Conservation (phyloP, 768 basidiomycete genomes). For the Boletus tylopilopsis region DNA sequence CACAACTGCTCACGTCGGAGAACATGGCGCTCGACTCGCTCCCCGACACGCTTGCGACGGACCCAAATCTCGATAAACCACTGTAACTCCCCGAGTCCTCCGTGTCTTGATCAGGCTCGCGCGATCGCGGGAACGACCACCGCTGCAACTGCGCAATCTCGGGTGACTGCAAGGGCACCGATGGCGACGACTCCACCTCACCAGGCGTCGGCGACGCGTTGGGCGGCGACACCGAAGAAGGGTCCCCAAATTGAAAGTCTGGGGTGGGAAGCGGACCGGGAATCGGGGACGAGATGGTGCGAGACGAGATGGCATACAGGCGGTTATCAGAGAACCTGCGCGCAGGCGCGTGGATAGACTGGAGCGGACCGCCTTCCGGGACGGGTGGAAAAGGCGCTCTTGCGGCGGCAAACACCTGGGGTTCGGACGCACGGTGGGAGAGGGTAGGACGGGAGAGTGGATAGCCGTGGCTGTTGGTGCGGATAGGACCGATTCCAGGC, state of each 20-base stretch:
- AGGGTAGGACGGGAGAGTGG: constrained; percentile 34
- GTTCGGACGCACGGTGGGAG: constrained; percentile 32
- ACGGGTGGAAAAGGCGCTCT: constrained; percentile 36
- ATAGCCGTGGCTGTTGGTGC: constrained; percentile 45
- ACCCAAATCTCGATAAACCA: constrained; percentile 51
- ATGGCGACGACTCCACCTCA: constrained; percentile 33
- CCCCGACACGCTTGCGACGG: constrained; percentile 56
- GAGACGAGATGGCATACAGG: constrained; percentile 46
- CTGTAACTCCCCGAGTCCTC: constrained; percentile 53
- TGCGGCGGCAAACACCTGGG: constrained; percentile 34
- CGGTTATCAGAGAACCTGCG: constrained; percentile 42
- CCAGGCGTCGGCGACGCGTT: constrained; percentile 49
- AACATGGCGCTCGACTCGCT: constrained; percentile 56
- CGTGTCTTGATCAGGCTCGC: constrained; percentile 44
- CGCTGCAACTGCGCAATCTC: constrained; percentile 36
- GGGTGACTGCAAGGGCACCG: constrained; percentile 37
- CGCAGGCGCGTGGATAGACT: constrained; percentile 5
- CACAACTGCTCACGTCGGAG: constrained; percentile 41
- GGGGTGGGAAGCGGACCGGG: constrained; percentile 58
- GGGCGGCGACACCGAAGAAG: constrained; percentile 43
- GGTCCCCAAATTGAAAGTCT: constrained; percentile 61
- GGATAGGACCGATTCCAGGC: constrained; percentile 38
- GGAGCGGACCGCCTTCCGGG: constrained; percentile 21
- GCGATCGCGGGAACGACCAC: constrained; percentile 42
- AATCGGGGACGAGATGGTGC: constrained; percentile 44